phyloP scores from a whole-genome alignment of 225 moss, liverwort and hornwort genomes.

The Polytrichum formosum region DNA sequence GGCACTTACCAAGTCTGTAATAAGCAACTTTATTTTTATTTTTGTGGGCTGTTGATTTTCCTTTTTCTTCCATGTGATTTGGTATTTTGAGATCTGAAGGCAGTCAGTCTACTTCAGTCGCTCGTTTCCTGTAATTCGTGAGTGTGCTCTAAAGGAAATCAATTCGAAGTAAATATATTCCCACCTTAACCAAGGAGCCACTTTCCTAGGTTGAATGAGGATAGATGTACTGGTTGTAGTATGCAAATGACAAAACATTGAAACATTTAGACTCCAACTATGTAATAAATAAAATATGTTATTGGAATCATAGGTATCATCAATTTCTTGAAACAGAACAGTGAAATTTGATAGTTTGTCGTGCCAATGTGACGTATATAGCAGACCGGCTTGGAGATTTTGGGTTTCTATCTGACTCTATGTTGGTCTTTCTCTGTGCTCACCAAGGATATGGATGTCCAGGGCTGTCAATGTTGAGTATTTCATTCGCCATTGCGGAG shows the following conservation, averaged over 20 bases:
- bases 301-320: neutral
- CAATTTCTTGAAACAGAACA: neutral
- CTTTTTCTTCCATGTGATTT: neutral
- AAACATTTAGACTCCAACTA: no score
- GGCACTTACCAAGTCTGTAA: conserved; percentile 64
- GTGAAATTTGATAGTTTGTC: neutral
- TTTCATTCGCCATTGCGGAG: conserved; percentile 61
- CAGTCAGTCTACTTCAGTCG: neutral
- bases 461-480: conserved; percentile 72
- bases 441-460: conserved; percentile 83
- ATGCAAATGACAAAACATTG: neutral
- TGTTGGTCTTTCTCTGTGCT: no score
- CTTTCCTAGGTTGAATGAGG: neutral
- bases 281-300: no score
- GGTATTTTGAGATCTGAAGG: no score
- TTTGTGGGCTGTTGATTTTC: neutral
- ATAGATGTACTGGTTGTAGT: neutral
- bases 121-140: neutral
- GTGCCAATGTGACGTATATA: no score
- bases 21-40: neutral
- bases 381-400: conserved; percentile 1
- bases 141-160: neutral
- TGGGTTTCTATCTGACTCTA: conserved; percentile 5
- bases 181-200: neutral
- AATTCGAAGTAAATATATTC: neutral